Base-by-base conservation (phyloP, 1,284 basidiomycete species). In the Wallemia ichthyophaga region DNA sequence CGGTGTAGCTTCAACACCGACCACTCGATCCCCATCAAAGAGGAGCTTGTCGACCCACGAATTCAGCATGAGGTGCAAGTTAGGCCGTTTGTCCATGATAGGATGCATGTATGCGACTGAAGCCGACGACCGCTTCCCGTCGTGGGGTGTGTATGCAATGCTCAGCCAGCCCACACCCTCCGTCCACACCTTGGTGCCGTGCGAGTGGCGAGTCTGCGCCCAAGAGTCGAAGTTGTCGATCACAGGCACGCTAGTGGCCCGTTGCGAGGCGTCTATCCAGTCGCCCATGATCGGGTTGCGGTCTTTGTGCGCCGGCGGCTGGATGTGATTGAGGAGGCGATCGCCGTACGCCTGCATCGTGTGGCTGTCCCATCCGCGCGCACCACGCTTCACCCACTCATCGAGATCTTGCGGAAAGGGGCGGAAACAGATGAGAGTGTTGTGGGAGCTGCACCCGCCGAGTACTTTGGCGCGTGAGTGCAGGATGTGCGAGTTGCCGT, bases 391-490 rank as follows among this genome's bases (percentile, higher is more conserved):
- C 11, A 66, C 64, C 69, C 69, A 70, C 33, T 64, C 64, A 60
- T 69, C 68, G 32, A 70, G 62, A 56, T 70, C 69, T 60, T 62
- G 67, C 56, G 67, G 67, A 61, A 70, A 68, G 11, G 69, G 69
- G 25, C 67, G 63, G 64, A 70, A 70, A 54, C 66, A 68, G 61
- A 70, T 70, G 28, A 69, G 63, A 25, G 69, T 70, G 63, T 70
- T 70, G 65, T 70, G 69, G 56, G 66, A 67, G 19, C 65, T 66
- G 62, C 69, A 70, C 31, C 69, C 69, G 26, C 69, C 69, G 13
- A 70, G 64, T 9, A 70, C 68, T 5, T 62, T 61, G 0, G 69
- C 69, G 25, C 69, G 64, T 17, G 65, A 67, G 61, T 70, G 69
- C n/a, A 65, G 63, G 59, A 70, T 70, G 63, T 68, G 66, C 58